Base-by-base conservation (phyloP, 768 basidiomycete genomes). In the Psilocybe tampanensis region DNA sequence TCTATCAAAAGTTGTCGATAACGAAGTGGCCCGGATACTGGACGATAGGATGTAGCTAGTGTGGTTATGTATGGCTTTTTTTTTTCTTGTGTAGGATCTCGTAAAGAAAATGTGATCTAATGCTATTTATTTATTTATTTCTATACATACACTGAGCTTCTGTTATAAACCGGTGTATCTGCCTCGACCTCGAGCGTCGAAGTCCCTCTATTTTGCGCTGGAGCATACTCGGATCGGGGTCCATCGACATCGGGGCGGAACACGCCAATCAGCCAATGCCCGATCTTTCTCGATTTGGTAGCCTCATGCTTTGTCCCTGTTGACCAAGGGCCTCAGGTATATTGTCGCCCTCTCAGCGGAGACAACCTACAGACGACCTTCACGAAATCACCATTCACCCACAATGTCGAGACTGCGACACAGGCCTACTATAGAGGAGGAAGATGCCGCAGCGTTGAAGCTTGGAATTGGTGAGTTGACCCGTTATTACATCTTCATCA, bases 391-490 rank as follows among this genome's bases (percentile, higher is more conserved):
- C 47, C 3, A 9, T 49, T 8, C 9, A 48, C n/a, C 29, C 36
- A 17, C 17, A 26, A 86, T 84, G 82, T 77, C 86, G 64, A 77
- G 86, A 66, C 74, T 88, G 52, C 83, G 88, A 62, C 88, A 89
- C 66, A 79, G 88, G 64, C 79, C 83, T 19, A 74, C 80, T 19
- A 74, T 76, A 12, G 92, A 94, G 65, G 92, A 94, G 60, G 92
- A 94, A 71, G 92, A 94, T 74, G 92, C 92, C 0, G 84, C 92
- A 13, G 85, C 86, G 17, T 72, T 94, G 64, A 94, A 94, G 68
- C 86, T 94, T 23, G 92, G 92, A 17, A 73, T 85, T 63, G 91
- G 90, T 87, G 45, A 42, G 68, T 26, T 52, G 15, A 2, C 1
- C 26, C 19, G 15, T 18, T n/a, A 26, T 19, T 29, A 18, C 1